These are phyloP conservation scores for Yamadazyma triangularis DNA, from an alignment of 1,139 yeast genomes.

Conservation along the genomic window DNA sequence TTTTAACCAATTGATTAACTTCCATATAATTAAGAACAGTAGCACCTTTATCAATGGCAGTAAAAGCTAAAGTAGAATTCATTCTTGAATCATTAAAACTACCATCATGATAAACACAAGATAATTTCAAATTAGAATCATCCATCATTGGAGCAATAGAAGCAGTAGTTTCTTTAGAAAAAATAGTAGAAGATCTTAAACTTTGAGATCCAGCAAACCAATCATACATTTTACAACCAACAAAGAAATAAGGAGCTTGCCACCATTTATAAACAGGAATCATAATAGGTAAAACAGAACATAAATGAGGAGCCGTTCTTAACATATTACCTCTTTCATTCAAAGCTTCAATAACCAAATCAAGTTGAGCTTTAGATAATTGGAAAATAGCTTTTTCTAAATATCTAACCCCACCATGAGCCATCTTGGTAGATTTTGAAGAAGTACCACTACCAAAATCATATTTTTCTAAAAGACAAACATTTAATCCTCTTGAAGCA, in stretches of 20 bases:
- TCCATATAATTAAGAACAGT: conserved; percentile 84
- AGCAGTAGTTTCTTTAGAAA: conserved; percentile 63
- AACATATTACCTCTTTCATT: conserved; percentile 88
- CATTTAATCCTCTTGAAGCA: conserved; percentile 83
- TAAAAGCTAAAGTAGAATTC: conserved; percentile 79
- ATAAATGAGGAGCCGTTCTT: conserved; percentile 90
- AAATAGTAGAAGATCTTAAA: conserved; percentile 71
- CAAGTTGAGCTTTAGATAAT: conserved; percentile 85
- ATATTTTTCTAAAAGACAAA: conserved; percentile 77
- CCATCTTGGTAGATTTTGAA: conserved; percentile 93
- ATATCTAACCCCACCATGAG: conserved; percentile 96
- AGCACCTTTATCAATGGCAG: conserved; percentile 87
- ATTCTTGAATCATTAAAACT: conserved; percentile 90
- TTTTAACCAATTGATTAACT: conserved; percentile 71
- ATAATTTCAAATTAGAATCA: conserved; percentile 75
- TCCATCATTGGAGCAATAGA: conserved; percentile 89
- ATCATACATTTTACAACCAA: conserved; percentile 90
- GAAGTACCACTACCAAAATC: conserved; percentile 94
- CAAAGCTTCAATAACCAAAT: conserved; percentile 89
- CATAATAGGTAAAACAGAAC: conserved; percentile 85
- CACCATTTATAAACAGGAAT: conserved; percentile 94
- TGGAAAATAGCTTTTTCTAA: conserved; percentile 92
- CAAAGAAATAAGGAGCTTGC: conserved; percentile 94
- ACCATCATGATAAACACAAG: conserved; percentile 93
- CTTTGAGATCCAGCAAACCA: conserved; percentile 89